Percentiles rank a stretch among this genome's conserved stretches.
phyloP scores from a whole-genome alignment of 192 early-diverging fungal species.

The Rhizophagus clarus region DNA sequence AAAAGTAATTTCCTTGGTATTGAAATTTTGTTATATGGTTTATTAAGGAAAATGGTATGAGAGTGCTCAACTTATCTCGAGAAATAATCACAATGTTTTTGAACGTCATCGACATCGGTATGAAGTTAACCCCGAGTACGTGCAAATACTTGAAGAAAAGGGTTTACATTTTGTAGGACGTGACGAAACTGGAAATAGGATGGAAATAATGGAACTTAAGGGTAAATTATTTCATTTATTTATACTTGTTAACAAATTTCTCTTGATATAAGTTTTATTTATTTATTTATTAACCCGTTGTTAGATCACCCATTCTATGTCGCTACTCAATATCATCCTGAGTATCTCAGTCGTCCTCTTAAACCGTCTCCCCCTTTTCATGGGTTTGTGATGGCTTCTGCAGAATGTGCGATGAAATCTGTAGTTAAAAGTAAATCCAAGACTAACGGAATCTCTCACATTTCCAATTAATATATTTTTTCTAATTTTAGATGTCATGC shows the following conservation, averaged over 20 bases:
- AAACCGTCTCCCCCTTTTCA: conserved; percentile 91
- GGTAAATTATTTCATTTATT: background rate
- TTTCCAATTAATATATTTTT: background rate
- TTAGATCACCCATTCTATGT: conserved; percentile 92
- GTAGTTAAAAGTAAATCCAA: background rate
- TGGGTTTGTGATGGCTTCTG: conserved; percentile 88
- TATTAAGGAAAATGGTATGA: conserved; percentile 19
- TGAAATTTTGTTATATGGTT: background rate
- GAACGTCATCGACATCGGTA: conserved; percentile 98
- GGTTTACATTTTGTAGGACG: conserved; percentile 90
- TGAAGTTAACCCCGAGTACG: conserved; percentile 92
- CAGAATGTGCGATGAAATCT: conserved; percentile 41
- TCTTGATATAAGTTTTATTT: background rate
- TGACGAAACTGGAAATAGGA: conserved; percentile 95
- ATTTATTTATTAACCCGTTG: background rate
- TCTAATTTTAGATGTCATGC: too few relatives aligned
- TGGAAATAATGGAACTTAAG: conserved; percentile 92
- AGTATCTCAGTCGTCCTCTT: conserved; percentile 94
- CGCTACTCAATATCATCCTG: conserved; percentile 95
- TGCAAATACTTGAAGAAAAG: conserved; percentile 71
- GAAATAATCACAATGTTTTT: conserved; percentile 54
- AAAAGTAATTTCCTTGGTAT: background rate
- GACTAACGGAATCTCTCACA: background rate
- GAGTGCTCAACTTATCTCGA: background rate
- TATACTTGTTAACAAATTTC: background rate